phyloP scores from a whole-genome alignment of 2,329 filamentous ascomycete genomes.

The Zymoseptoria ardabiliae region DNA sequence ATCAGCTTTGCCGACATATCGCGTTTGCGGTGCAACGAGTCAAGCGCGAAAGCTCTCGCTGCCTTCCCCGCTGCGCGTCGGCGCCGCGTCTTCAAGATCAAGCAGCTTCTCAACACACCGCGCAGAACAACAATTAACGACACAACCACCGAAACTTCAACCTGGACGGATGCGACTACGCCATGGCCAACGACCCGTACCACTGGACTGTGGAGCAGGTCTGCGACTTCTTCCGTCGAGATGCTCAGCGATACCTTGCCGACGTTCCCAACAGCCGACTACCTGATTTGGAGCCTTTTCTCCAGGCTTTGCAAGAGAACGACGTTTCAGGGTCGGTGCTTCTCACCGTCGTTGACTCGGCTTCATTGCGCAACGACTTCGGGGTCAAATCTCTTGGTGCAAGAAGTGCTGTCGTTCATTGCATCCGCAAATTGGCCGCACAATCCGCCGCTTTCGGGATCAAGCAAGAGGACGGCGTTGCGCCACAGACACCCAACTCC shows the following conservation, averaged over 20 bases:
- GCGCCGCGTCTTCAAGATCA: background rate
- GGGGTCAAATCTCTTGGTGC: slow-evolving; percentile 52
- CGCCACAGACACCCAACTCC: slow-evolving; percentile 10
- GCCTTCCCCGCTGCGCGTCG: background rate
- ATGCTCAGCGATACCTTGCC: slow-evolving; percentile 13
- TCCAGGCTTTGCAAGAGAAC: slow-evolving; percentile 51
- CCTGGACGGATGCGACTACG: slow-evolving; percentile 2
- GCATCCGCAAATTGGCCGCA: slow-evolving; percentile 48
- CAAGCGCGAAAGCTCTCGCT: background rate
- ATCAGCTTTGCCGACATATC: background rate
- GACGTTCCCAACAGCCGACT: slow-evolving; percentile 33
- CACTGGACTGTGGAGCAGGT: slow-evolving; percentile 64
- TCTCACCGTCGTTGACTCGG: slow-evolving; percentile 46
- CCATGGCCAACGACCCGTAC: slow-evolving; percentile 56
- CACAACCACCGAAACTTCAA: background rate
- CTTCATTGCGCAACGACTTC: slow-evolving; percentile 47
- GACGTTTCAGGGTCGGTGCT: slow-evolving; percentile 60
- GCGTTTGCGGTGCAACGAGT: background rate
- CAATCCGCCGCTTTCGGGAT: slow-evolving; percentile 1
- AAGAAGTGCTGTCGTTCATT: slow-evolving; percentile 50
- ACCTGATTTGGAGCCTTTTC: slow-evolving; percentile 49
- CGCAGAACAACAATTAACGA: slow-evolving; percentile 6
- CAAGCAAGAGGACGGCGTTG: background rate
- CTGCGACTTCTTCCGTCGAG: slow-evolving; percentile 56
- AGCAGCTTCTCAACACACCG: background rate